A percentile compares a stretch with the other conserved stretches of the same genome.
phyloP scores from a whole-genome alignment of 2,329 filamentous ascomycete genomes.

The Mycosphaerella arachidis region DNA sequence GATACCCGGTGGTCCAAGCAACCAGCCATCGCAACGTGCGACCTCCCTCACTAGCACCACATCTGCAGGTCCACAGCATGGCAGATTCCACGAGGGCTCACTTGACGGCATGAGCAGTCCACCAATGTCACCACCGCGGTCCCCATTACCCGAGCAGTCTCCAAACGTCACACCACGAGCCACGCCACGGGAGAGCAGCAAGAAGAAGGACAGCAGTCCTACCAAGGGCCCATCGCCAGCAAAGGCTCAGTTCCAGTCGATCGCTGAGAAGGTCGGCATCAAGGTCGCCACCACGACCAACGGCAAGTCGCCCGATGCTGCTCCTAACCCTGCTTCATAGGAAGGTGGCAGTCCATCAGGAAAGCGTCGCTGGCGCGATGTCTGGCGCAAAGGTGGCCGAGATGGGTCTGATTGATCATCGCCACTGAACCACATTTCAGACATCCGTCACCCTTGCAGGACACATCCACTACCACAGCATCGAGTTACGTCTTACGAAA shows the following conservation, averaged over 20 bases:
- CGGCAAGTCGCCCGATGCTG: conserved; percentile 12
- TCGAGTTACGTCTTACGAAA: not conserved
- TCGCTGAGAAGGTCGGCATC: conserved; percentile 44
- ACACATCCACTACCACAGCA: not conserved
- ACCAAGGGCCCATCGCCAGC: conserved; percentile 37
- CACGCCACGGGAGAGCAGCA: conserved; percentile 14
- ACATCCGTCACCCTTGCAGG: no score
- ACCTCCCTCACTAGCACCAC: conserved; percentile 6
- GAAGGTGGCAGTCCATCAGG: conserved; percentile 18
- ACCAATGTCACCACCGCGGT: conserved; percentile 14
- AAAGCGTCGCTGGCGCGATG: conserved; percentile 32
- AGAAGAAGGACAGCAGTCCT: conserved; percentile 19
- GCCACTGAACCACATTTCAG: not conserved
- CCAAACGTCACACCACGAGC: conserved; percentile 19
- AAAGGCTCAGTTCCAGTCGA: conserved; percentile 44
- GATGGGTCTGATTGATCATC: conserved; percentile 7
- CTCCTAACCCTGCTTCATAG: conserved; percentile 3
- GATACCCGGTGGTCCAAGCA: conserved; percentile 6
- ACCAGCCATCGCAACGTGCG: conserved; percentile 12
- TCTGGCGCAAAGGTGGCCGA: conserved; percentile 28
- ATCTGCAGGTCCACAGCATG: not conserved
- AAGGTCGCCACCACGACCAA: conserved; percentile 25
- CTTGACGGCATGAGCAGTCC: conserved; percentile 25
- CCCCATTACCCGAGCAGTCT: conserved; percentile 11
- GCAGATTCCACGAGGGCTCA: conserved; percentile 24